Conservation (phyloP, 2,329 filamentous ascomycete genomes). For the Sporothrix protearum region DNA sequence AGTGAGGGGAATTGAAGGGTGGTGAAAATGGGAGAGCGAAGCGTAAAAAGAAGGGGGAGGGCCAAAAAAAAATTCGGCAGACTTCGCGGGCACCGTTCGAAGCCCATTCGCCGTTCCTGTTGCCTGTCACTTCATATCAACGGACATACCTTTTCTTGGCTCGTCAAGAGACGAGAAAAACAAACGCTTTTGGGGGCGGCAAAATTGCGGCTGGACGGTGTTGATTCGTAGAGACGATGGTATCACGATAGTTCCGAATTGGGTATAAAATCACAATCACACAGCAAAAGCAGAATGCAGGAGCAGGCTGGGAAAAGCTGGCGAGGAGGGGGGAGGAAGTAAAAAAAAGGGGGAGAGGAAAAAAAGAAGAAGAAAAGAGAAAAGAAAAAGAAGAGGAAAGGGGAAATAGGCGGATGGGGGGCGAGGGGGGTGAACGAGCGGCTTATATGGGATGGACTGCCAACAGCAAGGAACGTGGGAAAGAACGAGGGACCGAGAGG, state of each 20-base stretch:
- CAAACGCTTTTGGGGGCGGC: conserved; percentile 19
- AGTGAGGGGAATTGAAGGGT: background rate
- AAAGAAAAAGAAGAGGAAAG: conserved; percentile 15
- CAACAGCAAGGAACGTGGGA: conserved; percentile 5
- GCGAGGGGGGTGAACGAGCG: conserved; percentile 16
- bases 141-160: conserved; percentile 17
- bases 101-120: background rate
- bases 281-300: conserved; percentile 29
- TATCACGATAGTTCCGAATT: conserved; percentile 29
- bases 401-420: conserved; percentile 29
- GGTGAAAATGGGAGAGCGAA: background rate
- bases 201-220: conserved; percentile 16
- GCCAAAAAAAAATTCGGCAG: background rate
- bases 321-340: conserved; percentile 26
- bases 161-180: background rate
- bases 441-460: conserved; percentile 26
- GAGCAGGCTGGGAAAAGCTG: conserved; percentile 27
- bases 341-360: conserved; percentile 29
- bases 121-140: background rate
- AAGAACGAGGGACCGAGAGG: background rate
- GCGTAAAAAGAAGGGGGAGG: background rate
- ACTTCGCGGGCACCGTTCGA: background rate
- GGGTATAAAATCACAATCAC: conserved; percentile 29
- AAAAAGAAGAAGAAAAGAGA: conserved; percentile 23
- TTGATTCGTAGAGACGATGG: conserved; percentile 11